Evolutionary conservation across 768 basidiomycete species (phyloP), one percentile per base, ranked within the genome.

Genomic region (Inosperma sp.): DNA sequence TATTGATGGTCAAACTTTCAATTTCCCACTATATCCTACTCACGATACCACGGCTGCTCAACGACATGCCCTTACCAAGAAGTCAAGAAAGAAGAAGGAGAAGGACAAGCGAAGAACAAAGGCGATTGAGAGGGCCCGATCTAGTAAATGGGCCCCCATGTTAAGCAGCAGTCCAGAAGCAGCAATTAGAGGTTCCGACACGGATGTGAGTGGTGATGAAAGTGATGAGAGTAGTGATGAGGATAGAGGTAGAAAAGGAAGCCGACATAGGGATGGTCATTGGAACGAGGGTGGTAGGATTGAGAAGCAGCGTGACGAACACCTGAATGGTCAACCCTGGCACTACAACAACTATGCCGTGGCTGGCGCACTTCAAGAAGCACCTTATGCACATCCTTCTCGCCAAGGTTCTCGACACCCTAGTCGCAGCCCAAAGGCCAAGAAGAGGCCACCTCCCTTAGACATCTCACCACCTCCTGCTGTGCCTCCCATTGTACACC

Each of bases 71-170:
- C 19, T 46, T 14, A 30, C 51, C 30, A 53, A 54, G 47, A 51
- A 56, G 47, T 36, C 51, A 22, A 43, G 57, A 13, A 56, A 60
- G 37, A 56, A 55, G 45, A 53, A 50, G 14, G 43, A 59, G 22
- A 40, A 53, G 29, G 56, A 56, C 2, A 51, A 52, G 21, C 25
- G 25, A 23, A 50, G 37, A 35, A 51, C 35, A 27, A 51, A 31
- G 51, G 56, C 13, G 49, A 57, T 25, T 22, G 43, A 12, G 53
- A 51, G n/a, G 21, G 53, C 42, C n/a, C 34, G 42, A 44, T 27
- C 29, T 12, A 35, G 23, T 13, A 46, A 50, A 12, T 49, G 53
- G 53, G 53, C 27, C 7, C 26, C 49, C 1, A 36, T 23, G 31
- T 31, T 19, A n/a, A 40, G 16, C 44, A 25, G 12, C 43, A 46